phyloP scores from a whole-genome alignment of 352 stramenopile genomes.

The Phytophthora crassamura region DNA sequence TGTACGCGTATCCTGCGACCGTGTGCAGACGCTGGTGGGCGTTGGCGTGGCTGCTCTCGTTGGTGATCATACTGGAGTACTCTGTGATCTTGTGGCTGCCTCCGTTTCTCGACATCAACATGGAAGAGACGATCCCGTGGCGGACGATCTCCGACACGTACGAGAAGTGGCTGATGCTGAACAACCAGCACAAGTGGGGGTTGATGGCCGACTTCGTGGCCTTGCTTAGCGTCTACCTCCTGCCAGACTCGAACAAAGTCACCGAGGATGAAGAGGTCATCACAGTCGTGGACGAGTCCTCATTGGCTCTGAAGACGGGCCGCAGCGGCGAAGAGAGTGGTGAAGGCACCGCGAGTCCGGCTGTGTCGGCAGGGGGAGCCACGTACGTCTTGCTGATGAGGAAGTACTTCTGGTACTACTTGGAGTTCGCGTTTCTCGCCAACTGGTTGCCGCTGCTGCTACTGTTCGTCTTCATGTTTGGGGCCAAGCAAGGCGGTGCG shows the following conservation, averaged over 20 bases:
- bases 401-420: slow-evolving; percentile 72
- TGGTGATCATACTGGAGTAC: slow-evolving; percentile 80
- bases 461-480: slow-evolving; percentile 77
- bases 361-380: slow-evolving; percentile 38
- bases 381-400: slow-evolving; percentile 66
- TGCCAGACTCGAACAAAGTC: slow-evolving; percentile 64
- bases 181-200: slow-evolving; percentile 80
- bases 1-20: slow-evolving; percentile 66
- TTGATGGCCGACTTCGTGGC: slow-evolving; percentile 79
- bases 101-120: slow-evolving; percentile 60
- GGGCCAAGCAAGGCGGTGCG: slow-evolving; percentile 69
- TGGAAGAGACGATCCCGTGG: slow-evolving; percentile 68
- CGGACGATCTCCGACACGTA: slow-evolving; percentile 56
- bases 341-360: slow-evolving; percentile 6
- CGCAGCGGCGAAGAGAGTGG: slow-evolving; percentile 13
- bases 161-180: slow-evolving; percentile 73
- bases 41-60: slow-evolving; percentile 59
- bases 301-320: slow-evolving; percentile 17
- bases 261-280: slow-evolving; percentile 38
- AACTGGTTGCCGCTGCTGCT: slow-evolving; percentile 77
- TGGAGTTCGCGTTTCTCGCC: slow-evolving; percentile 69
- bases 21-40: slow-evolving; percentile 68
- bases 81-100: slow-evolving; percentile 75
- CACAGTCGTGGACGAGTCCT: slow-evolving; percentile 38
- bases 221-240: slow-evolving; percentile 71